These are phyloP conservation scores for Chondrus crispus DNA, from an alignment of 23 red algal genomes.

Conservation along the genomic window DNA sequence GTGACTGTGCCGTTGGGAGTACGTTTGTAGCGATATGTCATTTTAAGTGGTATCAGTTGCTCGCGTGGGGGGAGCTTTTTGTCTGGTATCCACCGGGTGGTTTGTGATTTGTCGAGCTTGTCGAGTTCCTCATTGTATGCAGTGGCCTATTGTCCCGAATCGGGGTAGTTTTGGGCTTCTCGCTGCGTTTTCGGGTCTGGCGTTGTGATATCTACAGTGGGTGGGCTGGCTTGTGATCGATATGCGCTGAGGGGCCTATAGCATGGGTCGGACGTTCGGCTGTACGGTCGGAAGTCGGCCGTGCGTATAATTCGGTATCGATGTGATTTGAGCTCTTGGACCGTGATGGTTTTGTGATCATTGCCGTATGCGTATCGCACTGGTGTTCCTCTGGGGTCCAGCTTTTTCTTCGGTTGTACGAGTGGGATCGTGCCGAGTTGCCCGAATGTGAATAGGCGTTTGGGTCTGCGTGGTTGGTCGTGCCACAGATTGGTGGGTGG, in stretches of 20 bases:
- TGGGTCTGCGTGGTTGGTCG: too few species aligned
- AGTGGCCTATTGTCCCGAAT: background rate
- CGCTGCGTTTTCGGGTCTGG: background rate
- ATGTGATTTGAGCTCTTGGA: background rate
- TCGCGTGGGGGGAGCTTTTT: background rate
- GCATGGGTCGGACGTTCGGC: background rate
- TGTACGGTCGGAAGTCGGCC: conserved; percentile 24
- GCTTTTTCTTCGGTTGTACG: background rate
- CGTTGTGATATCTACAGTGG: too few species aligned
- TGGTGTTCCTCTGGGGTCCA: background rate
- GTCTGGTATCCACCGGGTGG: background rate
- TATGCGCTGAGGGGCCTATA: background rate
- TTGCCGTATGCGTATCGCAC: background rate
- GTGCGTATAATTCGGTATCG: background rate
- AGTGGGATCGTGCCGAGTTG: background rate
- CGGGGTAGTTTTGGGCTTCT: background rate
- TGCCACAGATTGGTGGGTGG: background rate
- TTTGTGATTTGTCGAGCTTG: background rate
- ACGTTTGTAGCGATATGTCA: conserved; percentile 4
- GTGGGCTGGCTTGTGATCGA: background rate
- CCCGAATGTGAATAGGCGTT: conserved; percentile 3
- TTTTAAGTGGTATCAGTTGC: background rate
- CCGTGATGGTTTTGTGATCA: background rate
- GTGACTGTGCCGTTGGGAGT: background rate
- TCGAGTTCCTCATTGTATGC: background rate